Conservation (phyloP, 441 rosid species). For the Heliophila coronopifolia region DNA sequence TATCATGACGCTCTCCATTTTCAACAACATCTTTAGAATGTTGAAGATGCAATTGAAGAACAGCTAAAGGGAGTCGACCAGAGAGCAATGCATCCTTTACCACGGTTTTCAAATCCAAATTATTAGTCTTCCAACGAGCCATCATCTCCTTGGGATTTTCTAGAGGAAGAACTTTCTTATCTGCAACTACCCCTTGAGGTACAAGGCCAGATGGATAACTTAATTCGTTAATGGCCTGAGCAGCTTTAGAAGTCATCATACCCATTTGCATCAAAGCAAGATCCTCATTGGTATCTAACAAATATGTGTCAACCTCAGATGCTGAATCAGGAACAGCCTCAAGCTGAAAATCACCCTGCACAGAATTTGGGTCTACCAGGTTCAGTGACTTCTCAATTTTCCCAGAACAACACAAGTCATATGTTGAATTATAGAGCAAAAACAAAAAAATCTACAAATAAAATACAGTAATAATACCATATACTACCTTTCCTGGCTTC, state of each 20-base stretch:
- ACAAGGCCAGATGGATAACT: constrained; percentile 49
- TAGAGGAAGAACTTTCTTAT: constrained; percentile 56
- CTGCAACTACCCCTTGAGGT: constrained; percentile 39
- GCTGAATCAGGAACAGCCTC: constrained; percentile 40
- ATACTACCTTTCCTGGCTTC: constrained; percentile 56
- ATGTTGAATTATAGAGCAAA: constrained; percentile 25
- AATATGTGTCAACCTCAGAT: constrained; percentile 30
- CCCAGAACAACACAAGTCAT: constrained; percentile 39
- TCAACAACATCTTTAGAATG: constrained; percentile 51
- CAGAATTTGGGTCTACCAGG: constrained; percentile 34
- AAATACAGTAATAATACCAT: constrained; percentile 16
- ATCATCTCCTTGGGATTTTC: constrained; percentile 98
- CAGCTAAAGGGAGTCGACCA: constrained; percentile 97
- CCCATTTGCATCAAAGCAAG: constrained; percentile 53
- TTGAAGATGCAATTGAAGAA: constrained; percentile 94
- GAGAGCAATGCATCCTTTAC: constrained; percentile 92
- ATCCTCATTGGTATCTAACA: constrained; percentile 31
- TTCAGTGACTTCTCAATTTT: constrained; percentile 40
- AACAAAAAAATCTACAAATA: constrained; percentile 6
- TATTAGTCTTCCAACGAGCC: constrained; percentile 87
- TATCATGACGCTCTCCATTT: constrained; percentile 62
- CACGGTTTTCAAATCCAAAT: constrained; percentile 79
- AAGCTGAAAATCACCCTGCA: constrained; percentile 55
- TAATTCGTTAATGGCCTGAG: constrained; percentile 39
- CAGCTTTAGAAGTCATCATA: constrained; percentile 36